Base-by-base conservation (phyloP, 1,284 basidiomycete species). In the Fistulina hepatica region DNA sequence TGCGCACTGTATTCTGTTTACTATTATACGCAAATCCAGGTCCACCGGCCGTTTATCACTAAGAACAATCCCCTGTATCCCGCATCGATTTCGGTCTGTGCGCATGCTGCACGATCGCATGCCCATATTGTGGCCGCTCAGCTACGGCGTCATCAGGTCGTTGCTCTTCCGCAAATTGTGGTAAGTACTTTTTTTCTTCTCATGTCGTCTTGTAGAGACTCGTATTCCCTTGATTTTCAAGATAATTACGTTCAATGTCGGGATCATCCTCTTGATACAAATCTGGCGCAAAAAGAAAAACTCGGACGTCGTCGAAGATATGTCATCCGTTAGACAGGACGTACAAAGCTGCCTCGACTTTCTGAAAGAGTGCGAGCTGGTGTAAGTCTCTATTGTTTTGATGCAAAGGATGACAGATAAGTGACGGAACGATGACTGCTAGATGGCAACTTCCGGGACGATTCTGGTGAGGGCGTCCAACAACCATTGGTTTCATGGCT, bases 71-170 rank as follows among this genome's bases (percentile, higher is more conserved):
- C 62, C 1, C 52, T 72, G 8, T 60, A 69, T 2, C 65, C 68
- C 43, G 69, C 78, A 0, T 80, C 79, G 1, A 60, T 81, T 9
- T 72, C 76, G 1, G 79, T 82, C 33, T 83, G 80, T 52, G 71
- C 71, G 17, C 79, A 77, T 41, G 79, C 79, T 4, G 75, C 81
- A 4, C 60, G 77, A 10, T 69, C 72, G 2, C 76, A 69, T 42
- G 68, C 66, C 34, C 75, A 76, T 47, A 64, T 82, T 26, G 54
- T n/a, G n/a, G n/a, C n/a, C n/a, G n/a, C n/a, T n/a, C n/a, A n/a
- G n/a, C n/a, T n/a, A n/a, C n/a, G n/a, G n/a, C n/a, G n/a, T n/a
- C n/a, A n/a, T n/a, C n/a, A n/a, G n/a, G n/a, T n/a, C n/a, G n/a
- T n/a, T n/a, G n/a, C n/a, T n/a, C n/a, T n/a, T n/a, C n/a, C n/a